Conservation (phyloP, 805 yeast species). For the Martiniozyma abietophila region DNA sequence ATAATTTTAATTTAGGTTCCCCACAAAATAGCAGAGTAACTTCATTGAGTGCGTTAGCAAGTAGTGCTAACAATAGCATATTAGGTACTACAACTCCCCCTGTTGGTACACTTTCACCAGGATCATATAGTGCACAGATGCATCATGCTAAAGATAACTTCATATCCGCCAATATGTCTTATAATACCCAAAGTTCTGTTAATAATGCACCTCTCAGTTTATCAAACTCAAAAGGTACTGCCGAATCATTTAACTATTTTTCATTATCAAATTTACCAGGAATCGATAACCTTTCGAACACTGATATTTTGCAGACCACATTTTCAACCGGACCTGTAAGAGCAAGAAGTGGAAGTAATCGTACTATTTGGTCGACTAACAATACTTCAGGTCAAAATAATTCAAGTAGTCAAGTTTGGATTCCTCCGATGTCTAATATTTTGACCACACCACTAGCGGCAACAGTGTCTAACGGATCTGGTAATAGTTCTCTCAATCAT, state of each 20-base stretch:
- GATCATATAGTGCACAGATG: slow-evolving; percentile 2
- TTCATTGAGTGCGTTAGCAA: slow-evolving; percentile 16
- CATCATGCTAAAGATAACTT: too few relatives aligned
- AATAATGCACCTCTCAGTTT: neutral
- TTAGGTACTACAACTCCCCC: neutral
- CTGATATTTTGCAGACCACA: too few relatives aligned
- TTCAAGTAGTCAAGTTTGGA: too few relatives aligned
- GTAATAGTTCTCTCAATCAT: too few relatives aligned
- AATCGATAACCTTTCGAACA: too few relatives aligned
- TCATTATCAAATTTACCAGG: too few relatives aligned
- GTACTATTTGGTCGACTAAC: slow-evolving; percentile 8
- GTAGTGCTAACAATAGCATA: slow-evolving; percentile 5
- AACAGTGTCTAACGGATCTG: too few relatives aligned
- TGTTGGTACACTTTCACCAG: slow-evolving; percentile 9
- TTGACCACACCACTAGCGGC: too few relatives aligned
- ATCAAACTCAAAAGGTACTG: neutral
- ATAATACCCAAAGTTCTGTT: too few relatives aligned
- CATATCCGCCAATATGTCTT: too few relatives aligned
- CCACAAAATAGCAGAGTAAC: slow-evolving; percentile 11
- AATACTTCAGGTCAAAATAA: neutral
- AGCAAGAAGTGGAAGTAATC: slow-evolving; percentile 3
- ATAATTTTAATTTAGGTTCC: slow-evolving; percentile 3
- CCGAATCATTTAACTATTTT: neutral
- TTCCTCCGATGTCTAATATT: too few relatives aligned
- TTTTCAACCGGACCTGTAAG: slow-evolving; percentile 3